These are phyloP conservation scores for Gnaphalium uliginosum DNA, from an alignment of 129 eudicot species.

Conservation along the genomic window DNA sequence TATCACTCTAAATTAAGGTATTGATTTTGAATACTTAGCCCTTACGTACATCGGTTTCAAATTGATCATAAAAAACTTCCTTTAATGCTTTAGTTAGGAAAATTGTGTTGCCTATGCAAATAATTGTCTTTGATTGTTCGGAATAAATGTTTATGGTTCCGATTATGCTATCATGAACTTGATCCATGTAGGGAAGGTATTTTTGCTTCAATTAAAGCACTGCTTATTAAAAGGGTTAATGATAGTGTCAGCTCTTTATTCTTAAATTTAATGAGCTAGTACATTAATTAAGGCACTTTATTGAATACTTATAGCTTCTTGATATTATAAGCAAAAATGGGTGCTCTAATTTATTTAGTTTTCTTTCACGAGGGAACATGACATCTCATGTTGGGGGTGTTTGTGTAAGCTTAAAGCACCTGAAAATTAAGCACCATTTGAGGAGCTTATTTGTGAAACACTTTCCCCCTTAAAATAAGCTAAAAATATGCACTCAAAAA, in stretches of 20 bases:
- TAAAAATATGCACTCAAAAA: background rate
- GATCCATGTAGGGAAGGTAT: slow-evolving; percentile 4
- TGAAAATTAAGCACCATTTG: background rate
- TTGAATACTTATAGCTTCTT: slow-evolving; percentile 14
- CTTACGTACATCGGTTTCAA: slow-evolving; percentile 6
- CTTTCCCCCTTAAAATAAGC: background rate
- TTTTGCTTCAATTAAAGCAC: background rate
- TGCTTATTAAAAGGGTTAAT: background rate
- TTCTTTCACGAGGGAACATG: too few species aligned
- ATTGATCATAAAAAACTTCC: background rate
- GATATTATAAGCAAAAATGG: too few species aligned
- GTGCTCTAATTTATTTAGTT: background rate
- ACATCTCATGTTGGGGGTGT: background rate
- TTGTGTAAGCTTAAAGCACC: background rate
- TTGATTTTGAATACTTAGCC: background rate
- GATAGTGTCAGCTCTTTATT: background rate
- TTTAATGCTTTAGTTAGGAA: slow-evolving; percentile 4
- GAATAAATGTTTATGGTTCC: slow-evolving; percentile 7
- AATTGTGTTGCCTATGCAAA: slow-evolving; percentile 13
- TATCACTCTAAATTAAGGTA: slow-evolving; percentile 24
- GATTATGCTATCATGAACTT: slow-evolving; percentile 11
- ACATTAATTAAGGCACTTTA: slow-evolving; percentile 11
- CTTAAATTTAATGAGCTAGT: slow-evolving; percentile 11
- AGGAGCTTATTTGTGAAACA: background rate
- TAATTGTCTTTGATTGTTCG: slow-evolving; percentile 8